Conservation (phyloP, 441 rosid genomes). For the Syzygium malaccense region DNA sequence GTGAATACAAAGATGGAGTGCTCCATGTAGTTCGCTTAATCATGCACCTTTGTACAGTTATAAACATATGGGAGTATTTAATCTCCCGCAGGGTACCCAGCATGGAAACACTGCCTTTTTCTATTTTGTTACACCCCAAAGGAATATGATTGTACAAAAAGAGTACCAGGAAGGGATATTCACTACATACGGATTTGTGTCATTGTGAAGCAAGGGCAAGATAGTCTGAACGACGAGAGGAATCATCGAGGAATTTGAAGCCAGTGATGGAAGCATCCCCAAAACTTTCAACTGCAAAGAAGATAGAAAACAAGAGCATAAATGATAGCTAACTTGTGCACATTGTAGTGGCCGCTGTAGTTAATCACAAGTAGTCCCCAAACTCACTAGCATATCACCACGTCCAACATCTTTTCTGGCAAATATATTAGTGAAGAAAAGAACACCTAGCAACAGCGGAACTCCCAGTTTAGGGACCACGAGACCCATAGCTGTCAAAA, state of each 20-base stretch:
- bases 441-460: slow-evolving; percentile 57
- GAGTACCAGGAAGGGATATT: slow-evolving; percentile 1
- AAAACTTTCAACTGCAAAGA: slow-evolving; percentile 69
- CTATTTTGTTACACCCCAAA: background rate
- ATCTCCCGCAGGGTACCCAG: background rate
- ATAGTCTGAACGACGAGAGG: slow-evolving; percentile 81
- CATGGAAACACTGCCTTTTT: background rate
- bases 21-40: background rate
- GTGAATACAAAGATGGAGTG: background rate
- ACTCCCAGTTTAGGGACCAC: slow-evolving; percentile 71
- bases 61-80: background rate
- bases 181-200: slow-evolving; percentile 57
- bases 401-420: slow-evolving; percentile 35
- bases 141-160: background rate
- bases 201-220: slow-evolving; percentile 75
- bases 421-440: slow-evolving; percentile 72
- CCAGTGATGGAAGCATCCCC: slow-evolving; percentile 81
- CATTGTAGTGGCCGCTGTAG: background rate
- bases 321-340: background rate
- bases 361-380: background rate
- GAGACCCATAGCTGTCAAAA: slow-evolving; percentile 51
- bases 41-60: background rate
- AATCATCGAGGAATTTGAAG: slow-evolving; percentile 77
- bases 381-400: slow-evolving; percentile 55
- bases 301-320: slow-evolving; percentile 6